These are phyloP conservation scores for Huntiella bhutanensis DNA, from an alignment of 2,329 filamentous ascomycete genomes.

Conservation along the genomic window DNA sequence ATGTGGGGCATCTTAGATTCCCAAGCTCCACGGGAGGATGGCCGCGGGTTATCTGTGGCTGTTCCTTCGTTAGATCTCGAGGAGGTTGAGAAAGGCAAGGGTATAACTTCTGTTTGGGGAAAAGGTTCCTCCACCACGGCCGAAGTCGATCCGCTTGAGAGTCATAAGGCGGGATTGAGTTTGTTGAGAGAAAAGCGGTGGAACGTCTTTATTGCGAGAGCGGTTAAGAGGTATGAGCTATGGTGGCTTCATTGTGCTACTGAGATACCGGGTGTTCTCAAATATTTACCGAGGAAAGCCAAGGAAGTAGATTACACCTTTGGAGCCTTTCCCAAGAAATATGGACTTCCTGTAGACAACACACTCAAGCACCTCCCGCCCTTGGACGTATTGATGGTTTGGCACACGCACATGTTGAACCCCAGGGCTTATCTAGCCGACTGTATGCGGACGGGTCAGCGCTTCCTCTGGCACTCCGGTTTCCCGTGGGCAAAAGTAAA, in stretches of 20 bases:
- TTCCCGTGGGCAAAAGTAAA: slow-evolving; percentile 48
- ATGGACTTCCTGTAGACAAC: slow-evolving; percentile 8
- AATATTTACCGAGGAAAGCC: slow-evolving; percentile 12
- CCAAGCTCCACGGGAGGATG: slow-evolving; percentile 17
- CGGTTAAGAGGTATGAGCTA: slow-evolving; percentile 45
- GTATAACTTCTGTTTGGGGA: neutral
- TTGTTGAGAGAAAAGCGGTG: slow-evolving; percentile 53
- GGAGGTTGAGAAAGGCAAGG: no score
- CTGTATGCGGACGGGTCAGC: slow-evolving; percentile 37
- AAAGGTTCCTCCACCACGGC: neutral
- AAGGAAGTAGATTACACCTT: neutral
- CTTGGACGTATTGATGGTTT: slow-evolving; percentile 57
- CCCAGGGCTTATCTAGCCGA: slow-evolving; percentile 59
- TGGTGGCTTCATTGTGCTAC: slow-evolving; percentile 35
- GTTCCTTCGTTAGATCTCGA: neutral
- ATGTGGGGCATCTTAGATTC: slow-evolving; percentile 44
- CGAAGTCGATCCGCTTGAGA: slow-evolving; percentile 16
- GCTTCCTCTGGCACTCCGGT: slow-evolving; percentile 38
- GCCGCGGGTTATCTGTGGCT: neutral
- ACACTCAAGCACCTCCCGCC: slow-evolving; percentile 3
- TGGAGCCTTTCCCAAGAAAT: neutral
- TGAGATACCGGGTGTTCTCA: slow-evolving; percentile 17
- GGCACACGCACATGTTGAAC: slow-evolving; percentile 64
- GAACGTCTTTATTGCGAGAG: slow-evolving; percentile 48
- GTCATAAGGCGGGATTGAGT: slow-evolving; percentile 20